These are phyloP conservation scores for Hypomyces perniciosus DNA, from an alignment of 2,329 filamentous ascomycete genomes.

Conservation along the genomic window DNA sequence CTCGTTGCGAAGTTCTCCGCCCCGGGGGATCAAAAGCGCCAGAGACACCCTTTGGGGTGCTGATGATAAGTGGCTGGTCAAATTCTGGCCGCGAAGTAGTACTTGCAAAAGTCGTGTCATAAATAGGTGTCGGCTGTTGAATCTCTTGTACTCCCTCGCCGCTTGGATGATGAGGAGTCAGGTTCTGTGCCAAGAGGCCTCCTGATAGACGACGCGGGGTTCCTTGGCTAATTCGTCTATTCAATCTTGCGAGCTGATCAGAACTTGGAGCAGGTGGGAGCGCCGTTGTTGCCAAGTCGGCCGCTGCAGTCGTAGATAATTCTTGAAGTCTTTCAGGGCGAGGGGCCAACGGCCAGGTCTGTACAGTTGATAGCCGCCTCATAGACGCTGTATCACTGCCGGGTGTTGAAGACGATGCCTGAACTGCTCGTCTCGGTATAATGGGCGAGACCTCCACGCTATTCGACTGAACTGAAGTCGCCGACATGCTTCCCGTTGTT, in stretches of 20 bases:
- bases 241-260: slow-evolving; percentile 34
- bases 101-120: neutral
- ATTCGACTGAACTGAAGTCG: neutral
- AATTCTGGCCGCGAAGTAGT: slow-evolving; percentile 19
- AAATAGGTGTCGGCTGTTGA: slow-evolving; percentile 3
- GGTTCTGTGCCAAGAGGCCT: slow-evolving; percentile 25
- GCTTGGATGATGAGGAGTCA: neutral
- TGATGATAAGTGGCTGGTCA: slow-evolving; percentile 55
- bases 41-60: slow-evolving; percentile 49
- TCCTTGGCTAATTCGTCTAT: slow-evolving; percentile 32
- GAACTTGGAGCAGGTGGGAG: slow-evolving; percentile 34
- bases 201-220: slow-evolving; percentile 39
- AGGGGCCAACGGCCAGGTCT: slow-evolving; percentile 42
- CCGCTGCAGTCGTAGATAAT: neutral
- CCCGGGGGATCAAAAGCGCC: slow-evolving; percentile 46
- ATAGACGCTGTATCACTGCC: slow-evolving; percentile 18
- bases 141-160: neutral
- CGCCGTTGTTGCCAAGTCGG: slow-evolving; percentile 16
- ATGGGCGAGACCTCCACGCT: neutral
- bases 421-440: neutral
- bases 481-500: neutral
- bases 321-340: slow-evolving; percentile 15
- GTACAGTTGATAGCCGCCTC: slow-evolving; percentile 29
- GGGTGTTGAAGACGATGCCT: slow-evolving; percentile 8
- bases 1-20: slow-evolving; percentile 26